These are phyloP conservation scores for Fusarium euwallaceae DNA, from an alignment of 2,329 filamentous ascomycete genomes.

Conservation along the genomic window DNA sequence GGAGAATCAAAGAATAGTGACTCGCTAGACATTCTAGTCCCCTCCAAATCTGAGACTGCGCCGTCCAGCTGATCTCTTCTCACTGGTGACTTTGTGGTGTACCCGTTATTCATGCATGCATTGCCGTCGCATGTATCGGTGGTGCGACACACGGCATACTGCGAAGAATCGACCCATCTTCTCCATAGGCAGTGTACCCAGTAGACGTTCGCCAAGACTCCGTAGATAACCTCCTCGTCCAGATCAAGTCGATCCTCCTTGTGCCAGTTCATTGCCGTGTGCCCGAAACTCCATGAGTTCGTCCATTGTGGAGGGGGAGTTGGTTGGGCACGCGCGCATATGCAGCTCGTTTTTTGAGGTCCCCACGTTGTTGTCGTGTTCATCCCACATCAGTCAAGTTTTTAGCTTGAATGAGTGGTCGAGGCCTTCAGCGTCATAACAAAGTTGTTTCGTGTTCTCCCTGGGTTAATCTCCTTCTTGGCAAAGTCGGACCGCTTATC, in stretches of 20 bases:
- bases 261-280: conserved; percentile 19
- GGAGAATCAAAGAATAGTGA: conserved; percentile 40
- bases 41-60: conserved; percentile 41
- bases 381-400: conserved; percentile 8
- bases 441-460: conserved; percentile 89
- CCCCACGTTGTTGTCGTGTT: conserved; percentile 31
- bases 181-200: conserved; percentile 18
- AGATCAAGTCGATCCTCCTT: conserved; percentile 19
- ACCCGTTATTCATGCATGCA: conserved; percentile 38
- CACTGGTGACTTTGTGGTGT: conserved; percentile 38
- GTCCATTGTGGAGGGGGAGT: conserved; percentile 6
- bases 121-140: conserved; percentile 31
- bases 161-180: conserved; percentile 31
- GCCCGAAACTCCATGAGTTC: conserved; percentile 24
- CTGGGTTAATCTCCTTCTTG: conserved; percentile 84
- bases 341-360: conserved; percentile 29
- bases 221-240: conserved; percentile 23
- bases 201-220: conserved; percentile 22
- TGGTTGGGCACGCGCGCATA: conserved; percentile 47
- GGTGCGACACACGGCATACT: conserved; percentile 35
- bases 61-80: conserved; percentile 39
- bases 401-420: conserved; percentile 34
- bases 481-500: conserved; percentile 40
- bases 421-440: conserved; percentile 74
- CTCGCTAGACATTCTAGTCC: conserved; percentile 45